Evolutionary conservation across 2,329 filamentous ascomycete genomes (phyloP), one percentile per base, ranked within the genome.

Genomic region (Pyricularia grisea): DNA sequence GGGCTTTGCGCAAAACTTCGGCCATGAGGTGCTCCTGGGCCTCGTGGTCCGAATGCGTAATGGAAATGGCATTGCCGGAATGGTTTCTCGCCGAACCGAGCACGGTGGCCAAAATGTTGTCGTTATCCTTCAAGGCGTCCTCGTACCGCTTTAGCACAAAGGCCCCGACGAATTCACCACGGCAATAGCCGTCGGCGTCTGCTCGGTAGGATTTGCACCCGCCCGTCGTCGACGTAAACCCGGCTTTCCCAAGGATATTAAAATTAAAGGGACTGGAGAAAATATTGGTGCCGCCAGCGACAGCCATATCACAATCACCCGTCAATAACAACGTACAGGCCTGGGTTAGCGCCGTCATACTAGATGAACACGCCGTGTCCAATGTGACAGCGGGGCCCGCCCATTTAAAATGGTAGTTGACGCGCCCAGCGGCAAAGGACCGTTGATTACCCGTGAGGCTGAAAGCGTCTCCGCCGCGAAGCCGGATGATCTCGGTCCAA

Each of bases 401-500:
- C 70, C 79, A 81, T 2, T 79, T 79, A 68, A 81, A 80, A 71
- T 77, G 76, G 69, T 80, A 81, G 70, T 82, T 83, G 70, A 83
- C 79, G 3, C 85, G 80, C 0, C 84, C 85, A 0, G 82, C 81
- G 0, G 77, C 80, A 69, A 87, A 88, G 0, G 83, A 85, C 23
- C 85, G 78, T 10, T 78, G 76, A 30, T 80, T 80, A 25, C 84
- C 84, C 0, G 85, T 81, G 65, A 87, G 83, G 72, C 78, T 85
- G 73, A 87, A 87, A 0, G 84, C 86, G 69, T 82, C 81, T 23
- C 87, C 80, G 9, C 91, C 87, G 74, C 93, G 88, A 5, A 28
- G n/a, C 0, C 87, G 86, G 14, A 85, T 87, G 75, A 93, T 93
- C 69, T 91, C 85, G 75, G 93, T 91, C 79, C 89, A 84, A 75